Evolutionary conservation across 2,329 filamentous ascomycete genomes (phyloP).

Genomic region (Helotiales sp.): DNA sequence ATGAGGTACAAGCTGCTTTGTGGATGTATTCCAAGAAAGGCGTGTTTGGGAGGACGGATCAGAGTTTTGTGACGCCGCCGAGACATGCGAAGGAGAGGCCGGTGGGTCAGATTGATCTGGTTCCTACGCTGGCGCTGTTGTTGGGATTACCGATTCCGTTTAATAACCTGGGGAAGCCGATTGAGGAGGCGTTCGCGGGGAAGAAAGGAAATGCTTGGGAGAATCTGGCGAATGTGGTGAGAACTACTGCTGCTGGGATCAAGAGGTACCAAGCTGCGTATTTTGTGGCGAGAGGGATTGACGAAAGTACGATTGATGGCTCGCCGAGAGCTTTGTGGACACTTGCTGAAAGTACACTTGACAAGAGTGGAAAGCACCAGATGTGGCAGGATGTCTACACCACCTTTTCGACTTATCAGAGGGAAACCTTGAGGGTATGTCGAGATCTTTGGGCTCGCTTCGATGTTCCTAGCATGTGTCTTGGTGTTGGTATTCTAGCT

Average conservation of each 20-base stretch:
- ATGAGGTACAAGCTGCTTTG: conserved; percentile 89
- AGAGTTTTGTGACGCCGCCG: conserved; percentile 58
- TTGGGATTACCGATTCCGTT: conserved; percentile 92
- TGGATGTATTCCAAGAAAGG: conserved; percentile 98
- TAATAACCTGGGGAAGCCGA: conserved; percentile 91
- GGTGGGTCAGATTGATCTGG: conserved; percentile 86
- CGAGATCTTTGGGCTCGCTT: conserved; percentile 90
- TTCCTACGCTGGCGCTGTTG: conserved; percentile 85
- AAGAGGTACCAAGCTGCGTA: conserved; percentile 88
- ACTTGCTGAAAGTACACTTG: conserved; percentile 41
- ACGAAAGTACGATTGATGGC: conserved; percentile 56
- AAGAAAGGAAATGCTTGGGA: conserved; percentile 67
- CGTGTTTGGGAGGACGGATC: conserved; percentile 75
- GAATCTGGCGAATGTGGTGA: conserved; percentile 75
- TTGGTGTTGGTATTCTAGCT: conserved; percentile 72
- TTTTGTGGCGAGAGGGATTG: conserved; percentile 67
- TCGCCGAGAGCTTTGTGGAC: conserved; percentile 59
- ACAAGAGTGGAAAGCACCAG: conserved; percentile 39
- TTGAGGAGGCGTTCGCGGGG: conserved; percentile 89
- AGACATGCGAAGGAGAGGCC: conserved; percentile 75
- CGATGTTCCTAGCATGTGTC: conserved; percentile 80
- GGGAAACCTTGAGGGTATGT: conserved; percentile 75
- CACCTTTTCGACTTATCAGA: conserved; percentile 73
- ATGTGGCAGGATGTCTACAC: conserved; percentile 47
- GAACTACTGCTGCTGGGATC: conserved; percentile 80